Evolutionary conservation across 768 basidiomycete genomes (phyloP), one percentile per base, ranked within the genome.

Genomic region (Naematelia encephala): DNA sequence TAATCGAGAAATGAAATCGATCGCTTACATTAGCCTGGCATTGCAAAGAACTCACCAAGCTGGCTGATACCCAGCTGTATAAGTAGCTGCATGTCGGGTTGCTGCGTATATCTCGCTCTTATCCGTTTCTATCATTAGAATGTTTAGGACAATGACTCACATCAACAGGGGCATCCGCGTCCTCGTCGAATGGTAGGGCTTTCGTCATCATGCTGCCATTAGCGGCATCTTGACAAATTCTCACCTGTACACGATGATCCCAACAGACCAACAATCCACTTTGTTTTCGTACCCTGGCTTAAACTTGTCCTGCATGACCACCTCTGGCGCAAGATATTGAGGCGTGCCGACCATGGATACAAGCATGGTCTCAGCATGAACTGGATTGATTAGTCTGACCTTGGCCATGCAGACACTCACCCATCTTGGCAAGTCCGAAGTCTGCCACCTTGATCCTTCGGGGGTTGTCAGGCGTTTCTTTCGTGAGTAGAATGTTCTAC

Each of bases 291-390:
- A 98, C 2, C 92, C 93, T 0, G 63, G 65, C 5, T 68, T 64
- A 56, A 84, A 79, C 26, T 81, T 77, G 44, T 82, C 80, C 45
- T 81, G 76, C 50, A 97, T 88, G 28, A 99, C 90, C 67, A 97
- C 93, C 10, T 68, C 66, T 49, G 91, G 91, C 0, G 91, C 92
- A 4, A 96, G 85, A 74, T 97, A 97, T 64, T 85, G 86, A 0
- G 94, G 94, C 0, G 96, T 99, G 3, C 94, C 94, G 67, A 94
- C 97, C 88, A 93, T 90, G 0, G 93, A 94, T 85, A 89, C 68
- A 16, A 79, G 72, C 67, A 74, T 73, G 0, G 74, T 75, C 21
- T 52, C 60, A 16, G 51, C 48, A 47, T 67, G 52, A 11, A 74
- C 62, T 13, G 11, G 25, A 29, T 19, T 39, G 8, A 27, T 27